Percentiles rank a stretch among this genome's conserved stretches.
phyloP scores from a whole-genome alignment of 257 asterid genomes.

The Solanum chiquidenum region DNA sequence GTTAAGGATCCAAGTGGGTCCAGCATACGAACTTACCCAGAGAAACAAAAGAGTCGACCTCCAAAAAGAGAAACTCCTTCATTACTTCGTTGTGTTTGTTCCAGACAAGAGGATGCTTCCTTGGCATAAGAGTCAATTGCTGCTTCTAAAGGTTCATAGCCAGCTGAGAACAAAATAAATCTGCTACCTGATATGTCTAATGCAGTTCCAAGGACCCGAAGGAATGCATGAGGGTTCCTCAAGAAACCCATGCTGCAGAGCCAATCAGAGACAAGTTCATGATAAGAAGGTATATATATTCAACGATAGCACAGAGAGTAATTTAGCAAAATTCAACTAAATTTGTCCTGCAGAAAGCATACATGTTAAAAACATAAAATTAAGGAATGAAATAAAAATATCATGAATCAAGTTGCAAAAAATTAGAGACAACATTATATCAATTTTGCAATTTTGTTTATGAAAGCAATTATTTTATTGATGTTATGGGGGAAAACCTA shows the following conservation, averaged over 20 bases:
- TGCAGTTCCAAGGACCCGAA: slow-evolving; percentile 42
- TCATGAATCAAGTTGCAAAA: neutral
- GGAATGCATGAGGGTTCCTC: slow-evolving; percentile 41
- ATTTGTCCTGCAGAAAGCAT: neutral
- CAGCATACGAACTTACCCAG: slow-evolving; percentile 48
- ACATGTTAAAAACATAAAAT: neutral
- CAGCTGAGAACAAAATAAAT: slow-evolving; percentile 72
- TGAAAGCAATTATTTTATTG: neutral
- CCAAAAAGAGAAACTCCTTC: slow-evolving; percentile 52
- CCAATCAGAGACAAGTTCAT: neutral
- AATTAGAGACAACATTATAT: neutral
- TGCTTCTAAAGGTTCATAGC: slow-evolving; percentile 68
- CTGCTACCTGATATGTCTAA: slow-evolving; percentile 39
- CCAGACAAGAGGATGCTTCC: slow-evolving; percentile 27
- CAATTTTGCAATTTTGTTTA: neutral
- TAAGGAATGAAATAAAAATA: neutral
- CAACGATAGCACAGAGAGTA: neutral
- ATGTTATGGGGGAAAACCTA: neutral
- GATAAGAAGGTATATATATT: neutral
- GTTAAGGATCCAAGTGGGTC: neutral
- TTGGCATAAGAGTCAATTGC: slow-evolving; percentile 39
- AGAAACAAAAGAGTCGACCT: slow-evolving; percentile 61
- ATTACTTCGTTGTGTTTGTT: slow-evolving; percentile 27
- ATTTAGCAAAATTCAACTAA: neutral
- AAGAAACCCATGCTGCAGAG: slow-evolving; percentile 87